These are phyloP conservation scores for Boletus sp. DNA, from an alignment of 1,284 basidiomycete genomes.

Conservation along the genomic window DNA sequence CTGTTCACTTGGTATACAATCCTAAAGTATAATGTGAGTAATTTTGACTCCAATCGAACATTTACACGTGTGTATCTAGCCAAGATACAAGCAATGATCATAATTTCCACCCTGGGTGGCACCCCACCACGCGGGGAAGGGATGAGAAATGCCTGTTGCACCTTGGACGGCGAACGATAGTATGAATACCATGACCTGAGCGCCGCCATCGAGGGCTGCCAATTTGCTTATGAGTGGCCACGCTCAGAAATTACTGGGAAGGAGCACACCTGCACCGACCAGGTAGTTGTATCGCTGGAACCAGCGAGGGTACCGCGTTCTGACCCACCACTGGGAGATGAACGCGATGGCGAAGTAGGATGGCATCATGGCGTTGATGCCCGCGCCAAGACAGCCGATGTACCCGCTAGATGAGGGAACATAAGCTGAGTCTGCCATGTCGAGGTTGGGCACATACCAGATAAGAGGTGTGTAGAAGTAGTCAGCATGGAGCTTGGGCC, in stretches of 20 bases:
- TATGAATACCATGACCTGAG: too few species aligned
- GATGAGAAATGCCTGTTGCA: not conserved
- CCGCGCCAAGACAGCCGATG: slow-evolving; percentile 43
- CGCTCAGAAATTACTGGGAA: not conserved
- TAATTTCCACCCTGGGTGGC: not conserved
- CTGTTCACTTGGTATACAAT: too few species aligned
- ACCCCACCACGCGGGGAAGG: not conserved
- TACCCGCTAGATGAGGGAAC: slow-evolving; percentile 21
- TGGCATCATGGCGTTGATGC: slow-evolving; percentile 45
- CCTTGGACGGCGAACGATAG: not conserved
- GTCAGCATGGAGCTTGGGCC: slow-evolving; percentile 42
- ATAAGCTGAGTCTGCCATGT: not conserved
- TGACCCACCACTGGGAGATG: slow-evolving; percentile 56
- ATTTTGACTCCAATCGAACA: too few species aligned
- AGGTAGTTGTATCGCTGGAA: slow-evolving; percentile 52
- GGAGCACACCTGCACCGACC: slow-evolving; percentile 39
- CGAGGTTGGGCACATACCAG: slow-evolving; percentile 28
- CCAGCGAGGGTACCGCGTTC: slow-evolving; percentile 57
- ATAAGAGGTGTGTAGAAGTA: slow-evolving; percentile 47
- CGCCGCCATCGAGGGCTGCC: slow-evolving; percentile 48
- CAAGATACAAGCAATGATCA: not conserved
- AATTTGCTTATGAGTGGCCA: not conserved
- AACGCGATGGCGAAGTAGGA: slow-evolving; percentile 48
- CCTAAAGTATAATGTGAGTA: too few species aligned
- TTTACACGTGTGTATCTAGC: not conserved